Percentiles rank a stretch among this genome's conserved stretches.
phyloP scores from a whole-genome alignment of 768 basidiomycete species.

The Podaxis sp. region DNA sequence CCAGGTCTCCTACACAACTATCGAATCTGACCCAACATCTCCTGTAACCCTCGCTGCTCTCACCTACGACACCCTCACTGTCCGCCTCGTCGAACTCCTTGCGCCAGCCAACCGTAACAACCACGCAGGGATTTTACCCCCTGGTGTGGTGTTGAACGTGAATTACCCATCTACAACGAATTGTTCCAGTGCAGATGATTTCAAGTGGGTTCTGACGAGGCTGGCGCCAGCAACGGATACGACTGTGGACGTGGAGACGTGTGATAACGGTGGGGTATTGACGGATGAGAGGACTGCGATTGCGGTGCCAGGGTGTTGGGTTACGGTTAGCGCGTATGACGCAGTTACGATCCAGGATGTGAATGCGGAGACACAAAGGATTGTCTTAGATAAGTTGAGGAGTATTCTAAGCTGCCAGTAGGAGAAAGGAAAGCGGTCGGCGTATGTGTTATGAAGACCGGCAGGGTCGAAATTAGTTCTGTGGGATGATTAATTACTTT shows the following conservation, averaged over 20 bases:
- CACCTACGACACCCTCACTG: slow-evolving; percentile 37
- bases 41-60: slow-evolving; percentile 30
- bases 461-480: no score
- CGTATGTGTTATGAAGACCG: no score
- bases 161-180: slow-evolving; percentile 37
- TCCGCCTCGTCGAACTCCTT: slow-evolving; percentile 31
- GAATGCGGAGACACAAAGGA: slow-evolving; percentile 30
- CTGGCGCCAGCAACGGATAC: slow-evolving; percentile 22
- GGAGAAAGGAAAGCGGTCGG: slow-evolving; percentile 24
- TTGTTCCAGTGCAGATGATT: slow-evolving; percentile 31
- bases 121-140: slow-evolving; percentile 34
- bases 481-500: no score
- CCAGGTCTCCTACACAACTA: slow-evolving; percentile 44
- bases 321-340: slow-evolving; percentile 39
- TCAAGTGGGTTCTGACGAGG: slow-evolving; percentile 39
- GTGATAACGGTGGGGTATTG: slow-evolving; percentile 35
- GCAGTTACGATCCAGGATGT: slow-evolving; percentile 37
- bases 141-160: slow-evolving; percentile 38
- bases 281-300: slow-evolving; percentile 39
- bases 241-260: slow-evolving; percentile 36
- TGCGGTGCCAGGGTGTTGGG: slow-evolving; percentile 31
- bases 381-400: slow-evolving; percentile 30
- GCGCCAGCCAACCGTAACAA: slow-evolving; percentile 5
- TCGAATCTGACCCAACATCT: slow-evolving; percentile 28
- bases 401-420: slow-evolving; percentile 28